These are phyloP conservation scores for Aphanomyces astaci DNA, from an alignment of 352 stramenopile genomes.

Conservation along the genomic window DNA sequence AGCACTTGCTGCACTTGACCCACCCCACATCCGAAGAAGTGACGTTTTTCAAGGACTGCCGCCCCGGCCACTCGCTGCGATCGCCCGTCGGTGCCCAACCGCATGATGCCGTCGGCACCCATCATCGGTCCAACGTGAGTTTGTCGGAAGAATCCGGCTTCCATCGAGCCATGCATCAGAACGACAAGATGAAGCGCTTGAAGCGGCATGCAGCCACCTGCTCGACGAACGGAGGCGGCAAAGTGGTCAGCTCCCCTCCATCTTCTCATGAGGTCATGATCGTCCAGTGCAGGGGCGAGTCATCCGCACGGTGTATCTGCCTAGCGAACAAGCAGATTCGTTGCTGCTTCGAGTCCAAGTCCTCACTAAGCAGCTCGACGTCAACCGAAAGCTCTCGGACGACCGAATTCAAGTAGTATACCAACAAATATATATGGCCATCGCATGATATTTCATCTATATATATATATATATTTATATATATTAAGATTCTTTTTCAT, in stretches of 20 bases:
- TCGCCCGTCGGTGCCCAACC: conserved; percentile 32
- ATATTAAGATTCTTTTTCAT: neutral
- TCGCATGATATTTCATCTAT: too few relatives aligned
- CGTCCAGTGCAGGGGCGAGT: conserved; percentile 24
- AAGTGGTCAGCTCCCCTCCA: neutral
- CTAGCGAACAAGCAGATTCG: conserved; percentile 50
- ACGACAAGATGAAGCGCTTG: neutral
- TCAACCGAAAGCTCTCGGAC: conserved; percentile 46
- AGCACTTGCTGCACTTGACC: conserved; percentile 71
- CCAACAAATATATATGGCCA: too few relatives aligned
- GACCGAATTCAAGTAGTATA: conserved; percentile 45
- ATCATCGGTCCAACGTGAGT: neutral
- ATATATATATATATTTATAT: too few relatives aligned
- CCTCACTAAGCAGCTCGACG: conserved; percentile 51
- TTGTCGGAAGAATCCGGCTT: neutral
- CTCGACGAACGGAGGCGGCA: neutral
- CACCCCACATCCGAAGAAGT: conserved; percentile 75
- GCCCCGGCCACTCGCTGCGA: conserved; percentile 40
- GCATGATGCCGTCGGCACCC: neutral
- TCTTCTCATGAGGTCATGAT: too few relatives aligned
- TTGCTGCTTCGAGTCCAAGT: conserved; percentile 45
- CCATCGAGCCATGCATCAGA: neutral
- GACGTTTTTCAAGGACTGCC: conserved; percentile 36
- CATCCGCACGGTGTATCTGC: conserved; percentile 71
- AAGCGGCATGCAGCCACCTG: neutral